Base-by-base conservation (phyloP, 768 basidiomycete genomes). In the Amanita molliuscula region DNA sequence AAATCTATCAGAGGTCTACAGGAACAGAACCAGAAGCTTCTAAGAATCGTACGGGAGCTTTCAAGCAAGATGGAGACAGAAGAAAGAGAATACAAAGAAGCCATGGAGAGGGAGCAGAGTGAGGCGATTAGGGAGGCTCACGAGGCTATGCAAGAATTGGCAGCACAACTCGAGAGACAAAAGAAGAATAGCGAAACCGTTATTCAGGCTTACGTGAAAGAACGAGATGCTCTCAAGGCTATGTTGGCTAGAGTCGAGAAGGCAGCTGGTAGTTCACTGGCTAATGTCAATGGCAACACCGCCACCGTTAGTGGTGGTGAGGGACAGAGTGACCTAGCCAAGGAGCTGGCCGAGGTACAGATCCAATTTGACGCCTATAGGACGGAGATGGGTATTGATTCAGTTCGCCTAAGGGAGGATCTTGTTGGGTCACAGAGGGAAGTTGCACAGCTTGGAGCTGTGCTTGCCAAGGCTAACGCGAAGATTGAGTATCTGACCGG, bases 51-150 rank as follows among this genome's bases (percentile, higher is more conserved):
- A 10, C 75, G 94, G 15, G 86, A 88, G 49, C 73, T 98, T 34
- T 91, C 87, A 4, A 67, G 74, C 33, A 84, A 87, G 70, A 78
- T 97, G 75, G 96, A 98, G 66, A 71, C 71, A 4, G 85, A 88
- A 57, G 91, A 95, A 65, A 75, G 72, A 55, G 87, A 89, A 21
- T 84, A 86, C 55, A 75, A 76, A 38, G 82, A 80, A 43, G 62
- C 67, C 4, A 77, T 88, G 65, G 81, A 88, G 55, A 74, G 68
- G 56, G 88, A 88, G 60, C 87, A 89, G 57, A 74, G 72, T 23
- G 83, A 84, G 57, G 90, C 91, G 0, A 75, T 98, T 8, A 75
- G 77, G 31, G 91, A 96, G 65, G 95, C 95, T 0, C 87, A 92
- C 52, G 82, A 88, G 48, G 82, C 88, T 1, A 92, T 98, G 57